These are phyloP conservation scores for Elaeis guineensis DNA, from an alignment of 176 grass and related monocot genomes.

Conservation along the genomic window DNA sequence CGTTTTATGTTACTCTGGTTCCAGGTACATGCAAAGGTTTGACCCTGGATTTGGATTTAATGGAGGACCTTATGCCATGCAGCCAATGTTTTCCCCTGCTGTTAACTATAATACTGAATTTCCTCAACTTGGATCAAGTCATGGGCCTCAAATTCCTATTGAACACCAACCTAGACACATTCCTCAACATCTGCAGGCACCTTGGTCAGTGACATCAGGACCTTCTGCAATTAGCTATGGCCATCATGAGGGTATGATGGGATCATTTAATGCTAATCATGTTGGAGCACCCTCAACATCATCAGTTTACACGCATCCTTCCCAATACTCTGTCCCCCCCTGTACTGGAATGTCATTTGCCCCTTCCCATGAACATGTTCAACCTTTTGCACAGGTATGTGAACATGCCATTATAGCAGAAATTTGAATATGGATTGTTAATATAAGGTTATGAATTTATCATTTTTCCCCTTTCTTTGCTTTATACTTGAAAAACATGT, in stretches of 20 bases:
- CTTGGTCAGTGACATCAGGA: conserved; percentile 37
- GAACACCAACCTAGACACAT: conserved; percentile 54
- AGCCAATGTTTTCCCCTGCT: conserved; percentile 83
- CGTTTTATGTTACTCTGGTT: neutral
- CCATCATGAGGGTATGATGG: conserved; percentile 40
- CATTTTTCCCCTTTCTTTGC: no score
- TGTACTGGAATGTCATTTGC: neutral
- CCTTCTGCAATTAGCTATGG: conserved; percentile 32
- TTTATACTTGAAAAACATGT: no score
- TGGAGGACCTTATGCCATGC: conserved; percentile 61
- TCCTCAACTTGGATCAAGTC: conserved; percentile 77
- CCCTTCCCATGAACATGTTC: neutral
- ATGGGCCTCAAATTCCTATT: conserved; percentile 40
- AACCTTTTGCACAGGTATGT: neutral
- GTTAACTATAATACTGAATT: conserved; percentile 98
- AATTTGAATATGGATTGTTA: no score
- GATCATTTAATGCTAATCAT: conserved; percentile 36
- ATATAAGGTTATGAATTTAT: no score
- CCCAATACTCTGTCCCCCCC: neutral
- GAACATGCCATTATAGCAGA: no score
- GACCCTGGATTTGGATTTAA: conserved; percentile 96
- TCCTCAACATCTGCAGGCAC: conserved; percentile 43
- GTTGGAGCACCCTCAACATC: neutral
- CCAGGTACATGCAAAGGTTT: conserved; percentile 90
- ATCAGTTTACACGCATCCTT: neutral